Evolutionary conservation across 2,329 filamentous ascomycete species (phyloP), one percentile per base, ranked within the genome.

Genomic region (Colletotrichum gigasporum): DNA sequence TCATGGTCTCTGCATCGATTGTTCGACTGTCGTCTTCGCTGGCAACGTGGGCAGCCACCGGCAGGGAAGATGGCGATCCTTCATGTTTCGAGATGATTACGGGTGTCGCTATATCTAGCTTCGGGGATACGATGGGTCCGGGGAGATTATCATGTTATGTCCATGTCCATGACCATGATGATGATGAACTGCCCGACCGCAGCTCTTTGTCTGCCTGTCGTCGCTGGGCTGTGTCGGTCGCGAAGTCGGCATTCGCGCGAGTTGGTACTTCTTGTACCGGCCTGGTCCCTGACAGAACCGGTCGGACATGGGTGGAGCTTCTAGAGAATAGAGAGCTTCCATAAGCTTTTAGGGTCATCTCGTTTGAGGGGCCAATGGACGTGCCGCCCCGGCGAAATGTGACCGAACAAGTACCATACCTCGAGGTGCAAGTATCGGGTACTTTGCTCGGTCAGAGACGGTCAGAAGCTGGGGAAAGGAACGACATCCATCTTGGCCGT

Each of bases 31-130:
- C n/a, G n/a, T 18, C 28, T 35, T 2, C 12, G 16, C 9, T 45
- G 26, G 28, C 24, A 22, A 24, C 16, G 14, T 24, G 5, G 26
- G 51, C 24, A 16, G 24, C 18, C 30, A 20, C n/a, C 14, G 51
- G 14, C 11, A 20, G 12, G 20, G 35, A 18, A 24, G 22, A 11
- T 16, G 10, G 34, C 9, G 22, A 39, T 52, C 54, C 30, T 35
- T 18, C 34, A 8, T 16, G 55, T 41, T 60, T 53, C n/a, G 45
- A 52, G 18, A 39, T 41, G 55, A 52, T 60, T 41, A 47, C 24
- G 32, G n/a, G 47, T 60, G 20, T 53, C n/a, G 39, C 16, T n/a
- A 16, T 45, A 59, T 59, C 45, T 39, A 39, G 37, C 54, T 52
- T 45, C n/a, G 22, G 10, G 22, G n/a, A n/a, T n/a, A n/a, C n/a